These are phyloP conservation scores for Fusarium sp. DNA, from an alignment of 2,329 filamentous ascomycete species.

Conservation along the genomic window DNA sequence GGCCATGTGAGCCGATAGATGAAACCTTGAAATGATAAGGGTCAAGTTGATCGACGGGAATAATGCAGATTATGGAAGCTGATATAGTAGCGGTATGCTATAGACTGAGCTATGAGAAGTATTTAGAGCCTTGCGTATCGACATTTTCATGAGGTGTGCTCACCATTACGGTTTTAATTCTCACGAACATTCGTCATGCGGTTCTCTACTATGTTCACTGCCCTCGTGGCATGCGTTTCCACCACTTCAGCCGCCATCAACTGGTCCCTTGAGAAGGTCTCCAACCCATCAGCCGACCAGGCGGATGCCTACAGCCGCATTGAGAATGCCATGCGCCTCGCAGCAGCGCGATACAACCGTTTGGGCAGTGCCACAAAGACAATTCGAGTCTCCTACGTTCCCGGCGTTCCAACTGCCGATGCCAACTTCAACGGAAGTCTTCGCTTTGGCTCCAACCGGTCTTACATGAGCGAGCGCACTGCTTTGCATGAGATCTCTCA, in stretches of 20 bases:
- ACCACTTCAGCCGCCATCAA: conserved; percentile 51
- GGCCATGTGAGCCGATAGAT: background rate
- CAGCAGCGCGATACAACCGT: conserved; percentile 53
- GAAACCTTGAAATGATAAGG: conserved; percentile 19
- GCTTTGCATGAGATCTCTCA: conserved; percentile 61
- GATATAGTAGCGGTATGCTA: background rate
- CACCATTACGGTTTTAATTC: too few relatives aligned
- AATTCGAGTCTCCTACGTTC: conserved; percentile 54
- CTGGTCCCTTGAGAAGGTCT: conserved; percentile 51
- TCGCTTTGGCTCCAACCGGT: conserved; percentile 57
- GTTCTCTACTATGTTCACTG: conserved; percentile 43
- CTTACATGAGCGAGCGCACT: conserved; percentile 61
- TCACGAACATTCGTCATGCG: conserved; percentile 45
- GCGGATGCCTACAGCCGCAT: conserved; percentile 57
- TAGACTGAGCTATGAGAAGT: background rate
- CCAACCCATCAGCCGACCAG: conserved; percentile 56
- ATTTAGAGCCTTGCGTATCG: background rate
- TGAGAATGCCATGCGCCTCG: conserved; percentile 53
- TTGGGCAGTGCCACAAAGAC: conserved; percentile 51
- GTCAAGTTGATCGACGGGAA: background rate
- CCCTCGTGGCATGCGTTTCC: conserved; percentile 45
- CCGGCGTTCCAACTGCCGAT: conserved; percentile 58
- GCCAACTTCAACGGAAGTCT: conserved; percentile 58
- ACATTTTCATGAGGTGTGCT: background rate
- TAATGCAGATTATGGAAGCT: conserved; percentile 8